These are phyloP conservation scores for Pistacia vera DNA, from an alignment of 345 rosid genomes.

Conservation along the genomic window DNA sequence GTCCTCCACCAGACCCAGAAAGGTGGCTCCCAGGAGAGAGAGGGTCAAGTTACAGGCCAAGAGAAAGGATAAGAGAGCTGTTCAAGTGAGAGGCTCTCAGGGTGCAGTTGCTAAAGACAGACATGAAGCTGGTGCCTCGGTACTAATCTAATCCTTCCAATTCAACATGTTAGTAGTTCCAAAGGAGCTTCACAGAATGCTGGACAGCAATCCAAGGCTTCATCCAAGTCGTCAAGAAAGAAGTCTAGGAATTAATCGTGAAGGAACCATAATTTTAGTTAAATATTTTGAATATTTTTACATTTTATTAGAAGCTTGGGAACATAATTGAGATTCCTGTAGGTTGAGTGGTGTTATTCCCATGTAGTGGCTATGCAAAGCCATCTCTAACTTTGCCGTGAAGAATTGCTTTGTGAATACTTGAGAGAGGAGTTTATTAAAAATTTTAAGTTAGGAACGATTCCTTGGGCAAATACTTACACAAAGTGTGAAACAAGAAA, in stretches of 20 bases:
- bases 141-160: slow-evolving; percentile 18
- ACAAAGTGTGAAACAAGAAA: background rate
- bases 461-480: background rate
- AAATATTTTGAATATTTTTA: slow-evolving; percentile 2
- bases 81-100: slow-evolving; percentile 94
- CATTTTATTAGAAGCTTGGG: background rate
- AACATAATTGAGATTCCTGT: background rate
- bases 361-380: background rate
- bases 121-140: slow-evolving; percentile 57
- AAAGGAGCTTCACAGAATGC: slow-evolving; percentile 46
- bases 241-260: slow-evolving; percentile 69
- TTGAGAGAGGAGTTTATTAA: background rate
- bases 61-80: slow-evolving; percentile 94
- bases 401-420: background rate
- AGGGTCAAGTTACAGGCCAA: slow-evolving; percentile 92
- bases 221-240: slow-evolving; percentile 89
- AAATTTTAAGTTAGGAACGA: slow-evolving; percentile 11
- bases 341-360: background rate
- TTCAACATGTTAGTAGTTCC: slow-evolving; percentile 40
- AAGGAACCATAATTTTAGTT: background rate
- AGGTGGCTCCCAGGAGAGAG: slow-evolving; percentile 97
- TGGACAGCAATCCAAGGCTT: slow-evolving; percentile 47
- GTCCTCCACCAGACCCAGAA: slow-evolving; percentile 97
- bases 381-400: background rate
- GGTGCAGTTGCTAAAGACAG: slow-evolving; percentile 83